These are phyloP conservation scores for Geranium brycei DNA, from an alignment of 345 rosid species.

Conservation along the genomic window DNA sequence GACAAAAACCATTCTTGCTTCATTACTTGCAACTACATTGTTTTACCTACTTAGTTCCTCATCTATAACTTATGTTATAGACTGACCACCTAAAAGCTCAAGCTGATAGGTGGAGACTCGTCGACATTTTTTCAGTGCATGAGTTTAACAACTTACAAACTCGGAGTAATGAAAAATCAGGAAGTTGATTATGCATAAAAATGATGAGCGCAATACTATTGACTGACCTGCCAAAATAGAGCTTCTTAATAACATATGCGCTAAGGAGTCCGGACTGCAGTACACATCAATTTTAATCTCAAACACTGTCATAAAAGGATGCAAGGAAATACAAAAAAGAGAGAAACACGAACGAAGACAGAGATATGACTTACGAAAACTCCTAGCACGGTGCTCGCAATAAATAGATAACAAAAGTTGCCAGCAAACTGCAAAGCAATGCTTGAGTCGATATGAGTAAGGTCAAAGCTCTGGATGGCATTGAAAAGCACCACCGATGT, in stretches of 20 bases:
- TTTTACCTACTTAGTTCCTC: too few relatives aligned
- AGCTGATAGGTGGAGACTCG: too few relatives aligned
- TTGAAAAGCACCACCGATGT: constrained; percentile 95
- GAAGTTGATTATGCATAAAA: not conserved
- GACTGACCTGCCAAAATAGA: constrained; percentile 79
- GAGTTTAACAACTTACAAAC: too few relatives aligned
- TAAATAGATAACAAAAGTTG: constrained; percentile 59
- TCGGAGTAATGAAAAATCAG: too few relatives aligned
- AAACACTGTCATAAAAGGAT: not conserved
- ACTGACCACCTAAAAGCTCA: too few relatives aligned
- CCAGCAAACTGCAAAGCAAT: constrained; percentile 50
- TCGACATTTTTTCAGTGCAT: too few relatives aligned
- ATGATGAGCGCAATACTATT: not conserved
- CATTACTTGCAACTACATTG: not conserved
- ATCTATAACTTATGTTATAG: too few relatives aligned
- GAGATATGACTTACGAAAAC: constrained; percentile 35
- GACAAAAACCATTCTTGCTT: not conserved
- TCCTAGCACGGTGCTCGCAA: constrained; percentile 73
- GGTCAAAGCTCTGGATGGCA: constrained; percentile 79
- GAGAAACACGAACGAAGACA: not conserved
- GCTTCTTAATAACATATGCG: constrained; percentile 72
- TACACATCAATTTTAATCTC: too few relatives aligned
- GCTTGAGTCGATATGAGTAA: constrained; percentile 44
- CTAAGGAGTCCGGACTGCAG: constrained; percentile 82
- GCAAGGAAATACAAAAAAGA: not conserved